Base-by-base conservation (phyloP, 2,329 filamentous ascomycete genomes). In the Exophiala sp. region DNA sequence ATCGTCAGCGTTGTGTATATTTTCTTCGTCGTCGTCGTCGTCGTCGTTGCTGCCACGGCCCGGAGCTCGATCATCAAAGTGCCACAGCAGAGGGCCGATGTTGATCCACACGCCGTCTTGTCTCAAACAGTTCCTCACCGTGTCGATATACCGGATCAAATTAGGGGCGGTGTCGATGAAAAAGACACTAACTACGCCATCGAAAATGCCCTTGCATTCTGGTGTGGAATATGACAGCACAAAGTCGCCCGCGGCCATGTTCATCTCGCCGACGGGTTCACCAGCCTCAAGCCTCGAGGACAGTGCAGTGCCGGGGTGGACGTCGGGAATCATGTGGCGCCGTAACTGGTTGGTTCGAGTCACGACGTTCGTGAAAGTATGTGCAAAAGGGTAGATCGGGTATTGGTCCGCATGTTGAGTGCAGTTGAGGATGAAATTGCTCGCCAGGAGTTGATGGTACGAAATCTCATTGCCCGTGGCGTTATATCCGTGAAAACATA, bases 121-220 rank as follows among this genome's bases (percentile, higher is more conserved):
- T 58, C 79, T 81, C 43, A 98, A 76, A 62, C 90, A 94, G 63
- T 86, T 79, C 35, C 72, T 73, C 47, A 97, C 86, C 1, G 89
- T 83, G 64, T 95, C 83, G 27, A 98, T 80, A 64, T 98, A 98
- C 1, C 85, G 80, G 46, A 97, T 85, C 24, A 96, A 66, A 65
- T 98, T 97, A 1, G 91, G 90, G 2, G 93, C 93, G 1, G 93
- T 98, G 66, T 98, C 94, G 50, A 98, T 84, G 72, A 98, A 98
- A 71, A 97, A 98, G 9, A 95, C 86, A 2, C 86, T 88, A 0
- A 87, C 82, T 1, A 97, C 88, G 1, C 85, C 89, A 62, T 96
- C 83, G 66, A 89, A 97, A 0, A 67, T 62, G 0, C 75, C 76
- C 7, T 70, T 67, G 60, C 86, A 79, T 0, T 78, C 76, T 1